phyloP scores from a whole-genome alignment of 768 basidiomycete species.

The Daedaleopsis sinensis region DNA sequence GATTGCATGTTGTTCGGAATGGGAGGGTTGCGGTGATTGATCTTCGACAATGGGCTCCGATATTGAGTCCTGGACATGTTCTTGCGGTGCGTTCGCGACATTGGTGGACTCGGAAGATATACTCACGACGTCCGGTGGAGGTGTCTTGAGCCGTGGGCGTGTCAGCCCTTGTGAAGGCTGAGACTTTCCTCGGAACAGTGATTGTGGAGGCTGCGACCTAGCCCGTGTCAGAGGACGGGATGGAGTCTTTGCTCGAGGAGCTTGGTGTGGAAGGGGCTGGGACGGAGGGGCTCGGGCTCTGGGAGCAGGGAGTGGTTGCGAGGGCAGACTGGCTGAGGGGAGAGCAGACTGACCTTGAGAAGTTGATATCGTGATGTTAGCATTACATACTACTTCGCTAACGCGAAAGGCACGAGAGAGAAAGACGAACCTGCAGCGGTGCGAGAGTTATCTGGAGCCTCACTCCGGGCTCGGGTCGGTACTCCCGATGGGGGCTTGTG shows the following conservation, averaged over 20 bases:
- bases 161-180: background rate
- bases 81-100: background rate
- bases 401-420: background rate
- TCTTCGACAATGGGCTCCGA: no score
- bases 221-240: background rate
- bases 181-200: background rate
- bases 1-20: no score
- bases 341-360: background rate
- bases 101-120: background rate
- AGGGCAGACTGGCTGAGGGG: no score
- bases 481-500: background rate
- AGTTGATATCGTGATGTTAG: no score
- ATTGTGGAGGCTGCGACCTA: background rate
- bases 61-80: no score
- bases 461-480: background rate
- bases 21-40: no score
- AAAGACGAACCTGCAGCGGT: background rate
- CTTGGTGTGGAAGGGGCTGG: background rate
- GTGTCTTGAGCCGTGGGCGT: background rate
- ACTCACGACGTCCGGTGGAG: background rate
- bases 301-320: background rate
- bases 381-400: no score
- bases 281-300: background rate
- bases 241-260: background rate
- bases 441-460: background rate